phyloP scores from a whole-genome alignment of 129 eudicot species.

The Flaveria ramosissima region DNA sequence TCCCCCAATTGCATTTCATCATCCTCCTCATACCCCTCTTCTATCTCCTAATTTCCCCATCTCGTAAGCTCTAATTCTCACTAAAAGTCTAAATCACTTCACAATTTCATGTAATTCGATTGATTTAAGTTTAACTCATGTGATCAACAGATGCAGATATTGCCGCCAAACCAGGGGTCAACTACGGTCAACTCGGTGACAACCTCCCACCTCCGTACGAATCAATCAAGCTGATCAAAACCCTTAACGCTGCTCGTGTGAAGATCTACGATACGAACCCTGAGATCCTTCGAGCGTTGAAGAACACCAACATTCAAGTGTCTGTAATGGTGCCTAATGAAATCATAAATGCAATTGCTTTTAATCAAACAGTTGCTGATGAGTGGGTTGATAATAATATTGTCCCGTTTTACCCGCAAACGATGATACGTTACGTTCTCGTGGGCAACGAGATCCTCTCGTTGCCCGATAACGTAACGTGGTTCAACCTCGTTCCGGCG shows the following conservation, averaged over 20 bases:
- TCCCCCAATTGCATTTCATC: background rate
- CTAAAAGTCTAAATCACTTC: too few relatives aligned
- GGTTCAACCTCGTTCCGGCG: slow-evolving; percentile 75
- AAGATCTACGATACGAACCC: slow-evolving; percentile 72
- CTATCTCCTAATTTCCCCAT: background rate
- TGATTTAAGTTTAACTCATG: too few relatives aligned
- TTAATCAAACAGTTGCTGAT: slow-evolving; percentile 66
- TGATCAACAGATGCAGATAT: background rate
- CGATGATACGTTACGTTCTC: slow-evolving; percentile 66
- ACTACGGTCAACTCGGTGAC: background rate
- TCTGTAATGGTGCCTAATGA: slow-evolving; percentile 73
- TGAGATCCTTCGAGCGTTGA: slow-evolving; percentile 57
- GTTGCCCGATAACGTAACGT: slow-evolving; percentile 45
- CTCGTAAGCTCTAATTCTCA: background rate
- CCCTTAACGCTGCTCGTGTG: background rate
- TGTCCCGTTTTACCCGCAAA: slow-evolving; percentile 63
- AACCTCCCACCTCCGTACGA: background rate
- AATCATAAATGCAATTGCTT: slow-evolving; percentile 46
- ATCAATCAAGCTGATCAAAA: background rate
- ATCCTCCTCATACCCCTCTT: background rate
- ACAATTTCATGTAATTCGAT: too few relatives aligned
- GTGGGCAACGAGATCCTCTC: slow-evolving; percentile 79
- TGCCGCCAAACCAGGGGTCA: background rate
- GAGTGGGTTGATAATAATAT: slow-evolving; percentile 61
- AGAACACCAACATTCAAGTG: slow-evolving; percentile 58